Evolutionary conservation across 441 rosid genomes (phyloP).

Genomic region (Syzygium malaccense): DNA sequence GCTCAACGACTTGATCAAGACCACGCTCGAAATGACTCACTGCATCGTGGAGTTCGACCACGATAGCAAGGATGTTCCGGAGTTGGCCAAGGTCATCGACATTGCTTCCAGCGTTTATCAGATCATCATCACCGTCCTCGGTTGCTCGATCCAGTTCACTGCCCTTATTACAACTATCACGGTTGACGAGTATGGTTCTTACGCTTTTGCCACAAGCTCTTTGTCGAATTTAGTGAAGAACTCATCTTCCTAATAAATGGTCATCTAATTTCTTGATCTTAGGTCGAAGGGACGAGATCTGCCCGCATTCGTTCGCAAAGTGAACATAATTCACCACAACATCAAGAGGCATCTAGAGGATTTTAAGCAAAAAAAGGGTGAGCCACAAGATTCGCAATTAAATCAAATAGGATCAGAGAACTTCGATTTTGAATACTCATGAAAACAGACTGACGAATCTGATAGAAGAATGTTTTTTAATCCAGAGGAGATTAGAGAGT

Average conservation of each 20-base stretch:
- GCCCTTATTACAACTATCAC: background rate
- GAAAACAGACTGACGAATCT: background rate
- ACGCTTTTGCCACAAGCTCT: too few relatives aligned
- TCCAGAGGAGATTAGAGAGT: slow-evolving; percentile 4
- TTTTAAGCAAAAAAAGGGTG: slow-evolving; percentile 1
- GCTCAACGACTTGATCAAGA: slow-evolving; percentile 4
- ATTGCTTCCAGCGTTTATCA: background rate
- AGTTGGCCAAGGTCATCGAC: slow-evolving; percentile 3
- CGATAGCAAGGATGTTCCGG: slow-evolving; percentile 8
- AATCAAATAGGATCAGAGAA: background rate
- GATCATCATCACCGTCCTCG: background rate
- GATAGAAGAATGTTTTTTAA: background rate
- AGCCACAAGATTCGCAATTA: background rate
- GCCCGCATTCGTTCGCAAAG: background rate
- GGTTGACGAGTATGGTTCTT: too few relatives aligned
- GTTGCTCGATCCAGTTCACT: slow-evolving; percentile 6
- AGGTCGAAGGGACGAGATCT: background rate
- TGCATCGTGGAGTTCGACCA: slow-evolving; percentile 6
- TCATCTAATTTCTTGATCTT: too few relatives aligned
- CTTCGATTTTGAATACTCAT: background rate
- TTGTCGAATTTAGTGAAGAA: background rate
- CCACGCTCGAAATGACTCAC: background rate
- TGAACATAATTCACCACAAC: background rate
- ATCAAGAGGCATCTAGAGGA: slow-evolving; percentile 1
- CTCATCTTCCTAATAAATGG: too few relatives aligned